Conservation (phyloP, 805 yeast species). For the Yamadazyma sp. region DNA sequence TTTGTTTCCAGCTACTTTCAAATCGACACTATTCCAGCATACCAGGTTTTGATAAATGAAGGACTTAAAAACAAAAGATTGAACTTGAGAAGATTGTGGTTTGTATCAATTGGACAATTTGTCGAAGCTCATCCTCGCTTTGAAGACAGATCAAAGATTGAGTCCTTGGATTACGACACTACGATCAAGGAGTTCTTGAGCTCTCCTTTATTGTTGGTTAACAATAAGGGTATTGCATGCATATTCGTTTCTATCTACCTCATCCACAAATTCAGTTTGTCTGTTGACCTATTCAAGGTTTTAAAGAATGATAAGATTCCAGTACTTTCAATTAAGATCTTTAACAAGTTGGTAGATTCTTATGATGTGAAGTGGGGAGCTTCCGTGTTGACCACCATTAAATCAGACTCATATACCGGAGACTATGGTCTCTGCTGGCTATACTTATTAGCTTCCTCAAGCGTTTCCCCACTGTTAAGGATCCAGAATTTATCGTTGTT, state of each 20-base stretch:
- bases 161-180: conserved; percentile 23
- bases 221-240: conserved; percentile 51
- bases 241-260: conserved; percentile 50
- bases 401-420: conserved; percentile 20
- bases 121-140: conserved; percentile 20
- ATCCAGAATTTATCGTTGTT: conserved; percentile 28
- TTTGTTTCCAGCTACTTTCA: conserved; percentile 47
- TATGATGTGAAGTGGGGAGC: conserved; percentile 56
- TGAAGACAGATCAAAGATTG: conserved; percentile 35
- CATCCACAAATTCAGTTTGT: conserved; percentile 8
- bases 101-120: conserved; percentile 44
- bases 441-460: conserved; percentile 45
- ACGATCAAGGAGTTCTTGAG: conserved; percentile 43
- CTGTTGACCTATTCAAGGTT: conserved; percentile 6
- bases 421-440: conserved; percentile 50
- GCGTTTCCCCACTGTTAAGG: conserved; percentile 34
- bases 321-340: conserved; percentile 48
- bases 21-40: conserved; percentile 19
- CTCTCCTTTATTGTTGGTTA: conserved; percentile 54
- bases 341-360: conserved; percentile 45
- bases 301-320: conserved; percentile 47
- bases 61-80: conserved; percentile 70
- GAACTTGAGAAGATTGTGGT: conserved; percentile 69
- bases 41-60: conserved; percentile 33
- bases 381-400: conserved; percentile 40